phyloP scores from a whole-genome alignment of 2,329 filamentous ascomycete genomes.

The Aurifilum marmelostoma region DNA sequence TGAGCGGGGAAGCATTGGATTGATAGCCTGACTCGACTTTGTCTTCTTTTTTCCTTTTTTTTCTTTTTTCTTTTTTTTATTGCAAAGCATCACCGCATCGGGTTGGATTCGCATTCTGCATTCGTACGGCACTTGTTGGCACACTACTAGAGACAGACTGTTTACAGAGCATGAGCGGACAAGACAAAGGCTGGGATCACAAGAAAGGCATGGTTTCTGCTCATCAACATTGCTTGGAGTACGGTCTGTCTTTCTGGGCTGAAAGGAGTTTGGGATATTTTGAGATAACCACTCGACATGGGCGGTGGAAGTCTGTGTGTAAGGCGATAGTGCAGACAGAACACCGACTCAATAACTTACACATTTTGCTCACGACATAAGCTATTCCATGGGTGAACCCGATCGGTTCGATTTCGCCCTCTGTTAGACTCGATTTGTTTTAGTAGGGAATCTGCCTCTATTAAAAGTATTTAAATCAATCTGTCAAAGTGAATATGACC shows the following conservation, averaged over 20 bases:
- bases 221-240: constrained; percentile 26
- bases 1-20: constrained; percentile 64
- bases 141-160: background rate
- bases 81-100: constrained; percentile 2
- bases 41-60: constrained; percentile 2
- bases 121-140: constrained; percentile 16
- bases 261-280: constrained; percentile 10
- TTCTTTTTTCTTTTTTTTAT: background rate
- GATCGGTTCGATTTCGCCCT: background rate
- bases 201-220: background rate
- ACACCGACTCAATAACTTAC: background rate
- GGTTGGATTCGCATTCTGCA: constrained; percentile 2
- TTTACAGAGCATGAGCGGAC: background rate
- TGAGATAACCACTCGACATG: constrained; percentile 13
- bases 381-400: background rate
- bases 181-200: no score
- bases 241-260: background rate
- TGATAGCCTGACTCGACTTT: no score
- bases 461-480: constrained; percentile 5
- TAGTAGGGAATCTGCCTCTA: constrained; percentile 2
- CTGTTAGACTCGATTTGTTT: background rate
- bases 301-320: background rate
- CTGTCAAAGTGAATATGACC: constrained; percentile 3
- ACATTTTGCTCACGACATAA: background rate
- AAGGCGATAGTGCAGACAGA: constrained; percentile 1